Conservation (phyloP, 2,329 filamentous ascomycete genomes). For the Botrytis sinoallii region DNA sequence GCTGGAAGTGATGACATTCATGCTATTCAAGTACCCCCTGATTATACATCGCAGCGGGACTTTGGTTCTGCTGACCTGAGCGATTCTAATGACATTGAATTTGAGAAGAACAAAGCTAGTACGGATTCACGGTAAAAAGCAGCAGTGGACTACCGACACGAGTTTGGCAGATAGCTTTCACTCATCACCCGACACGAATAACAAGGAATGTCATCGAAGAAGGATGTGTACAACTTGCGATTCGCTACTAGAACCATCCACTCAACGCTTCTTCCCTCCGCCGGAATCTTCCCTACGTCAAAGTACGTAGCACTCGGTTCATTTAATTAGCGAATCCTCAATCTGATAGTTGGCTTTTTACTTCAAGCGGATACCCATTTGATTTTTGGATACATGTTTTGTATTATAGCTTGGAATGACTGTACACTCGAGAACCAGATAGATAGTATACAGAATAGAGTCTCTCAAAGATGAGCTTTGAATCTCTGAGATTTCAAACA, state of each 20-base stretch:
- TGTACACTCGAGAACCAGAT: background rate
- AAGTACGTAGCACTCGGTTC: background rate
- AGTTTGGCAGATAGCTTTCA: background rate
- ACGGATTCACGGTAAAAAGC: background rate
- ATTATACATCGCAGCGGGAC: background rate
- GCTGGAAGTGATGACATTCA: background rate
- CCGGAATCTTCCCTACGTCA: background rate
- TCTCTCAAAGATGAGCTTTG: background rate
- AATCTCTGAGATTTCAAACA: background rate
- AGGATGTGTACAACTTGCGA: background rate
- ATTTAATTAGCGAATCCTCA: background rate
- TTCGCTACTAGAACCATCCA: background rate
- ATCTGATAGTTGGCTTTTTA: constrained; percentile 1
- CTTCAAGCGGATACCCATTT: constrained; percentile 6
- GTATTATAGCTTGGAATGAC: background rate
- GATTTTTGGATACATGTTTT: background rate
- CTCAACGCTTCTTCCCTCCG: background rate
- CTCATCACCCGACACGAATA: background rate
- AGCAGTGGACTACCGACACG: background rate
- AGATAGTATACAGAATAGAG: background rate
- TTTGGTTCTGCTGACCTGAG: background rate
- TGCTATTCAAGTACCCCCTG: background rate
- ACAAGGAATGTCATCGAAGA: too few relatives aligned
- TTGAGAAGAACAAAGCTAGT: background rate
- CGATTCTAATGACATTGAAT: background rate